phyloP scores from a whole-genome alignment of 2,329 filamentous ascomycete species.

The Colletotrichum sp. region DNA sequence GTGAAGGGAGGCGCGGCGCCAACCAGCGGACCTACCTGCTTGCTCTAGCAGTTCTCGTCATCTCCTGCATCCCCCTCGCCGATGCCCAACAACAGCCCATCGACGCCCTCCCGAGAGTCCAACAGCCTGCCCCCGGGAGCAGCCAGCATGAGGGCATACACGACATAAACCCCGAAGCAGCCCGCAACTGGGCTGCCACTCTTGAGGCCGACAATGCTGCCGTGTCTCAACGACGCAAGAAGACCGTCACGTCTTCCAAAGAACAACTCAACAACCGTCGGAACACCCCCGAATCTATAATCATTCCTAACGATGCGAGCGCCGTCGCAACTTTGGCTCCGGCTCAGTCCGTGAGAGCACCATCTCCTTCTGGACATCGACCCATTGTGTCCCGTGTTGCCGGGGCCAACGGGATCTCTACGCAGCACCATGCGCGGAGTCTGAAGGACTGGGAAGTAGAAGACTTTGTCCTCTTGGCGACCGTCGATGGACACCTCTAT shows the following conservation, averaged over 20 bases:
- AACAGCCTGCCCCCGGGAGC: constrained; percentile 1
- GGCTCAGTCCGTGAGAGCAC: constrained; percentile 95
- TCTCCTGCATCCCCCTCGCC: constrained; percentile 61
- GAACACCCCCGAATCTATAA: constrained; percentile 30
- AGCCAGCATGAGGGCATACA: background rate
- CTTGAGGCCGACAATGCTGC: constrained; percentile 31
- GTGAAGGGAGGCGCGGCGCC: constrained; percentile 57
- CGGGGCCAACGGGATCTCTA: constrained; percentile 69
- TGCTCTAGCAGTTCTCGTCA: constrained; percentile 62
- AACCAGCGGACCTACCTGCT: constrained; percentile 53
- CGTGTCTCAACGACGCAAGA: constrained; percentile 17
- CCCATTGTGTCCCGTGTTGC: constrained; percentile 57
- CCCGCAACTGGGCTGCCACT: constrained; percentile 34
- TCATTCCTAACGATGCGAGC: constrained; percentile 76
- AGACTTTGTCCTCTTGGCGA: constrained; percentile 99
- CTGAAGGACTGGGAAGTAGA: constrained; percentile 99
- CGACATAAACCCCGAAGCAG: constrained; percentile 27
- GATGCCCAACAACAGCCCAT: constrained; percentile 64
- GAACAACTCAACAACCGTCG: constrained; percentile 28
- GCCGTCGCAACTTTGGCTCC: constrained; percentile 98
- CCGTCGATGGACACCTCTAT: constrained; percentile 96
- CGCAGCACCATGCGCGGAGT: constrained; percentile 94
- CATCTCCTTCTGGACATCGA: constrained; percentile 67
- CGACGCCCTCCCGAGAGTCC: constrained; percentile 2
- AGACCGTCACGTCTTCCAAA: constrained; percentile 21